A percentile compares a stretch with the other conserved stretches of the same genome.
phyloP scores from a whole-genome alignment of 306 rosid species.

The barrel medic (Medicago truncatula) region MtrunA17r5.0-ANR NC_053049.1:14008501-14009000 shows the following conservation, averaged over 20 bases:
- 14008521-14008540: constrained; percentile 48
- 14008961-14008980: no score
- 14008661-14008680: constrained; percentile 51
- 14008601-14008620: constrained; percentile 55
- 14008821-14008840: background rate
- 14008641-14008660: constrained; percentile 42
- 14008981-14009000: no score
- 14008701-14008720: constrained; percentile 37
- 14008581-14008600: constrained; percentile 66
- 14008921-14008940: no score
- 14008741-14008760: background rate
- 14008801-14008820: background rate
- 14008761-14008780: constrained; percentile 3
- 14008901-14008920: no score
- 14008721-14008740: constrained; percentile 21
- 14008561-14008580: constrained; percentile 43
- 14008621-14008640: constrained; percentile 29
- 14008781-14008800: background rate
- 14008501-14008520: no score
- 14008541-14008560: constrained; percentile 54
- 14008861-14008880: background rate
- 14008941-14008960: no score
- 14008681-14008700: constrained; percentile 43
- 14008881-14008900: background rate
- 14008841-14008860: background rate